These are phyloP conservation scores for Teunomyces cretensis DNA, from an alignment of 805 yeast species.

Conservation along the genomic window DNA sequence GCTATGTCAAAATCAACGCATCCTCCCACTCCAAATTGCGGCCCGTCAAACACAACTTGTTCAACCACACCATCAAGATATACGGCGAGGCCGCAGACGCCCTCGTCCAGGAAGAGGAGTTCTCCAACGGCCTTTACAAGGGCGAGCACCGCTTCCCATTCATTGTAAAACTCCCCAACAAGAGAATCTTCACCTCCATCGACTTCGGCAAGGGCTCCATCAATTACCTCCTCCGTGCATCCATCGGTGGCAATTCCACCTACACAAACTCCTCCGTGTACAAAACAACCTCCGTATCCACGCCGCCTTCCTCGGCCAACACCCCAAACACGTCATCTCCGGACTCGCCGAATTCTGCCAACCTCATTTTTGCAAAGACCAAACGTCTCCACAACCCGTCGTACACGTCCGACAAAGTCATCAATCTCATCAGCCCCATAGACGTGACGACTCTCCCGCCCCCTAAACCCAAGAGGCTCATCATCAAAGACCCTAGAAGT, in stretches of 20 bases:
- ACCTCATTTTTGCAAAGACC: conserved; percentile 3
- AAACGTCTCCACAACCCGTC: conserved; percentile 7
- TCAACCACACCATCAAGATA: conserved; percentile 57
- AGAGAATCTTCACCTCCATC: conserved; percentile 69
- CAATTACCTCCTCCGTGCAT: conserved; percentile 58
- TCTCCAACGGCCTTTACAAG: conserved; percentile 54
- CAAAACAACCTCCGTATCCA: not conserved
- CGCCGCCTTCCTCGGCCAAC: not conserved
- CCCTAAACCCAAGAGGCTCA: conserved; percentile 64
- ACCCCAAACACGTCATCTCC: not conserved
- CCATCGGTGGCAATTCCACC: conserved; percentile 26
- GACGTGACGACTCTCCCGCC: conserved; percentile 67
- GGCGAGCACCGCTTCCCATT: conserved; percentile 92
- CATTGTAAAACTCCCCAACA: conserved; percentile 74
- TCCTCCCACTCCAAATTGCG: conserved; percentile 53
- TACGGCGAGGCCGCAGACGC: conserved; percentile 43
- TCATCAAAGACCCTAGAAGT: conserved; percentile 52
- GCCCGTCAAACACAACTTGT: conserved; percentile 50
- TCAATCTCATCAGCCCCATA: conserved; percentile 68
- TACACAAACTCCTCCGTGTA: conserved; percentile 1
- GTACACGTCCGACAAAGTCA: conserved; percentile 42
- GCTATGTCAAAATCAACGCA: conserved; percentile 55
- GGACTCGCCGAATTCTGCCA: not conserved
- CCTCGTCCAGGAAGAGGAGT: conserved; percentile 13
- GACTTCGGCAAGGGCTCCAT: conserved; percentile 87